These are phyloP conservation scores for Fonsecaea monophora DNA, from an alignment of 2,329 filamentous ascomycete species.

Conservation along the genomic window DNA sequence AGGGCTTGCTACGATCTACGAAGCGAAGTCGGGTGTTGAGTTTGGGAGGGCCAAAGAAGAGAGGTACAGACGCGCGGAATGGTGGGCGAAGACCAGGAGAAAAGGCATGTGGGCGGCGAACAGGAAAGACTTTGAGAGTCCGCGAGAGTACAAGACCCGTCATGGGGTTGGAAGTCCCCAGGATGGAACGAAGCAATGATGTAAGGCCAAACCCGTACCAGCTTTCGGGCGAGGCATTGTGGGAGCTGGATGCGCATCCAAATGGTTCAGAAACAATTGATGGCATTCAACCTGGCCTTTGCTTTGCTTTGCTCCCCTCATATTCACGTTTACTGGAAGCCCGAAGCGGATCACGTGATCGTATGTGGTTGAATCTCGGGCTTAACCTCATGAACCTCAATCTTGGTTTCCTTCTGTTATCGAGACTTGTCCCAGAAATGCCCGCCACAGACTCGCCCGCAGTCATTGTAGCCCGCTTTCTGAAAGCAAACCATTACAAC, in stretches of 20 bases:
- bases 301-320: background rate
- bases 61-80: slow-evolving; percentile 56
- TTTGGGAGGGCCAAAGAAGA: slow-evolving; percentile 74
- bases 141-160: slow-evolving; percentile 81
- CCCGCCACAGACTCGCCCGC: slow-evolving; percentile 39
- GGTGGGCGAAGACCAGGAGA: slow-evolving; percentile 67
- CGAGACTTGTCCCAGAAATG: slow-evolving; percentile 30
- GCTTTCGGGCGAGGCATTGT: slow-evolving; percentile 11
- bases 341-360: slow-evolving; percentile 2
- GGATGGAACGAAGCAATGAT: slow-evolving; percentile 27
- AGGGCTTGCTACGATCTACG: slow-evolving; percentile 89
- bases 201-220: background rate
- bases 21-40: slow-evolving; percentile 87
- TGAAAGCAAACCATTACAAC: slow-evolving; percentile 52
- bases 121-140: slow-evolving; percentile 74
- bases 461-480: slow-evolving; percentile 52
- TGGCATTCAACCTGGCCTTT: background rate
- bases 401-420: background rate
- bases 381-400: background rate
- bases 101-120: slow-evolving; percentile 78
- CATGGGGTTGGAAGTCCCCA: slow-evolving; percentile 26
- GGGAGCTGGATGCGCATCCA: background rate
- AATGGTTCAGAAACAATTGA: background rate
- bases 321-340: background rate
- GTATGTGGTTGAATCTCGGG: background rate